Conservation (phyloP, 139 green algal species). For the Microglena sp. region DNA sequence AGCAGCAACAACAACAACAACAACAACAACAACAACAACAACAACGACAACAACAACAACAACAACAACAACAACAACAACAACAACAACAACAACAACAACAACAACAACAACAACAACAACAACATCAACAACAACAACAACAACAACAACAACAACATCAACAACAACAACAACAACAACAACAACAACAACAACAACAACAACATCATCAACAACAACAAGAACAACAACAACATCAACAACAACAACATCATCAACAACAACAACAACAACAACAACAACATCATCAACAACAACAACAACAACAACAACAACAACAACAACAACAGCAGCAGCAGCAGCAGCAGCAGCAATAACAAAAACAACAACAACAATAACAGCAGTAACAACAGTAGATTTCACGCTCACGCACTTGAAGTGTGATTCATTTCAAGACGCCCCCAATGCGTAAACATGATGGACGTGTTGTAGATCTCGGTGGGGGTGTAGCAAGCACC, state of each 20-base stretch:
- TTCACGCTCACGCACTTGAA: no score
- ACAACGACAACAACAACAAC: no score
- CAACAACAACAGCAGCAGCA: no score
- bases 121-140: neutral
- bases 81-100: no score
- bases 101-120: no score
- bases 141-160: neutral
- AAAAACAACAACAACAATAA: no score
- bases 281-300: neutral
- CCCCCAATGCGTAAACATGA: constrained; percentile 42
- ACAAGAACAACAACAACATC: neutral
- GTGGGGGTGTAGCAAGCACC: constrained; percentile 36
- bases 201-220: neutral
- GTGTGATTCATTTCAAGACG: no score
- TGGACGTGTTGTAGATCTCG: constrained; percentile 30
- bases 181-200: neutral
- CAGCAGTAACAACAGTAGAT: no score
- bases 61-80: no score
- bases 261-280: neutral
- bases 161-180: neutral
- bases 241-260: neutral
- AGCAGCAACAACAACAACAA: no score
- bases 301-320: neutral
- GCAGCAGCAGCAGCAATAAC: no score
- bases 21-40: no score